Base-by-base conservation (phyloP, 768 basidiomycete genomes). In the Plicaturopsis crispa region DNA sequence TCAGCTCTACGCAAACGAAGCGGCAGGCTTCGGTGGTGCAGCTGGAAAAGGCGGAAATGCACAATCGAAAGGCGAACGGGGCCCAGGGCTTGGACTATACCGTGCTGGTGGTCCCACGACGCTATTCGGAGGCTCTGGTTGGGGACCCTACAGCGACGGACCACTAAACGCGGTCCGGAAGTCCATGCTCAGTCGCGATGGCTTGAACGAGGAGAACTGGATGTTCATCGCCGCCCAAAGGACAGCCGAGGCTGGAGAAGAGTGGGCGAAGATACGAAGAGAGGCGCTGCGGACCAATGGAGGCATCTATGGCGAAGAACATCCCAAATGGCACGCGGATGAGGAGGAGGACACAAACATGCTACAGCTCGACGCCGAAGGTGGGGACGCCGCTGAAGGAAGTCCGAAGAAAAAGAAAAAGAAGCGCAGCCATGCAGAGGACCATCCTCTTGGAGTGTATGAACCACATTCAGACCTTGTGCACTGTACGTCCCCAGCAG, bases 91-190 rank as follows among this genome's bases (percentile, higher is more conserved):
- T n/a, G 81, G 85, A 0, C 74, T 92, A 32, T 96, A 94, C 62
- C 82, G 87, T 32, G 80, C 90, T 0, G 91, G 92, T 1, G 92
- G 92, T 0, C 86, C 91, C 1, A 94, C 92, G 1, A 97, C 94
- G 0, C 74, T 92, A 31, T 98, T 96, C 48, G 93, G 87, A 13
- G 74, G 74, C 1, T 70, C 70, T 12, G 93, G 93, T 0, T 75
- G 80, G 67, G 88, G 90, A 2, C 90, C 92, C 1, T 94, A 80
- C 57, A 87, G 85, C 40, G 87, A 90, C 49, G 88, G 88, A 1
- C 89, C 88, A 0, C 63, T 89, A 42, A 86, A 84, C 45, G 82
- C 83, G 1, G 86, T 91, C 42, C 72, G 86, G 49, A 89, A 92
- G 60, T 80, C 82, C 18, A 56, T 84, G 51, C 57, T 93, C 39